Evolutionary conservation across 495 filamentous ascomycete species (phyloP).

Genomic region (Halenospora varia): DNA sequence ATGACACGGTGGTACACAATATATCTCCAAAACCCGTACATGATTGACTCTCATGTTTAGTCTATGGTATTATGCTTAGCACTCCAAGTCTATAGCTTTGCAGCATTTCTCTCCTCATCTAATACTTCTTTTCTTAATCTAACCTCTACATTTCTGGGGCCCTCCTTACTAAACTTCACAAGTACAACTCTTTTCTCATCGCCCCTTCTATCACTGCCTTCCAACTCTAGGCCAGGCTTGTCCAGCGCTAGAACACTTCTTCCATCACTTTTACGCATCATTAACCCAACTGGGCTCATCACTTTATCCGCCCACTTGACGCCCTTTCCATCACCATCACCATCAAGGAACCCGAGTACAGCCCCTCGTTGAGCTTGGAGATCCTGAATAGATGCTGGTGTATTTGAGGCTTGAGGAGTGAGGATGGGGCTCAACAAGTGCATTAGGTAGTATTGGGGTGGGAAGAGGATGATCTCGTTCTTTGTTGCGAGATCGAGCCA

Average conservation of each 20-base stretch:
- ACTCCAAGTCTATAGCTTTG: background rate
- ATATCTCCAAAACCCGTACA: no score
- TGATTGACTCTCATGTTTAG: no score
- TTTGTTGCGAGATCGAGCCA: slow-evolving; percentile 62
- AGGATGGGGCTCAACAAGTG: slow-evolving; percentile 61
- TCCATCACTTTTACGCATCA: slow-evolving; percentile 48
- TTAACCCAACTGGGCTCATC: slow-evolving; percentile 64
- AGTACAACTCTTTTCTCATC: slow-evolving; percentile 71
- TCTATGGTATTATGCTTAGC: no score
- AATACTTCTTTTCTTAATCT: slow-evolving; percentile 48
- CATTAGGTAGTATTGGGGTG: slow-evolving; percentile 83
- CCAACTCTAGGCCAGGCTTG: slow-evolving; percentile 67
- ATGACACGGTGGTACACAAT: no score
- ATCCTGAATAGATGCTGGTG: slow-evolving; percentile 33
- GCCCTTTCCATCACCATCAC: slow-evolving; percentile 31
- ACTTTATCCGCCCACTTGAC: slow-evolving; percentile 73
- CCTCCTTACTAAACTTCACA: slow-evolving; percentile 57
- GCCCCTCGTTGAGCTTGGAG: slow-evolving; percentile 50
- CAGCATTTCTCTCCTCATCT: slow-evolving; percentile 30
- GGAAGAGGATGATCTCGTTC: slow-evolving; percentile 78
- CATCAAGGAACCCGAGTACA: slow-evolving; percentile 53
- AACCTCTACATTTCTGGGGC: slow-evolving; percentile 51
- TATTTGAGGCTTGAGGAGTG: slow-evolving; percentile 27
- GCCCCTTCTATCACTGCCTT: slow-evolving; percentile 56
- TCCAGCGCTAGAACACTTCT: slow-evolving; percentile 63